A percentile compares a stretch with the other conserved stretches of the same genome.
Evolutionary conservation across 176 grass and related monocot genomes (phyloP).

Genomic region (Oryza rufipogon): DNA sequence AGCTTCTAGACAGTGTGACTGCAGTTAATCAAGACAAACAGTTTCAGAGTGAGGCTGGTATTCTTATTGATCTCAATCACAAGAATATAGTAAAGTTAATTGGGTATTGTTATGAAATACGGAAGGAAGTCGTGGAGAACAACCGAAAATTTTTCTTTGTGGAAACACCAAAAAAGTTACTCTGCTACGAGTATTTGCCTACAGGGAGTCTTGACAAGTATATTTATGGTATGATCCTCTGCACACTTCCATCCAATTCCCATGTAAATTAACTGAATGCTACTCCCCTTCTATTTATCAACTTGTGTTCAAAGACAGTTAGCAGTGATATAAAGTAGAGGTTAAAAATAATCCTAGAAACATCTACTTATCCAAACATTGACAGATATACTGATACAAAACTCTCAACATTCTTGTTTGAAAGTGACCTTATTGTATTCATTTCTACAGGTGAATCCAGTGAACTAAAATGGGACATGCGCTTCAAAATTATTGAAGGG

Average conservation of each 20-base stretch:
- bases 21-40: background rate
- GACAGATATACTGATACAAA: background rate
- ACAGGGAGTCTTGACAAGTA: slow-evolving; percentile 34
- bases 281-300: background rate
- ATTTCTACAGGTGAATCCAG: background rate
- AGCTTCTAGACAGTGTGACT: background rate
- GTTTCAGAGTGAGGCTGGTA: slow-evolving; percentile 14
- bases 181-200: slow-evolving; percentile 44
- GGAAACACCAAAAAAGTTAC: background rate
- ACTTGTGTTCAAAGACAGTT: background rate
- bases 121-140: background rate
- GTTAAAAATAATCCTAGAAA: too few species aligned
- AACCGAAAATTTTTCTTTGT: background rate
- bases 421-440: too few species aligned
- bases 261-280: background rate
- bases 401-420: background rate
- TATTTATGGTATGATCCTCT: slow-evolving; percentile 17
- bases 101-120: slow-evolving; percentile 33
- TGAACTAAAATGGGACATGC: slow-evolving; percentile 7
- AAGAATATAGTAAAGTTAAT: slow-evolving; percentile 31
- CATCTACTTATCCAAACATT: too few species aligned
- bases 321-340: too few species aligned
- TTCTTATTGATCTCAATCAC: slow-evolving; percentile 27
- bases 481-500: slow-evolving; percentile 34
- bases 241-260: background rate